These are phyloP conservation scores for Thelephora ganbajun DNA, from an alignment of 768 basidiomycete species.

Conservation along the genomic window DNA sequence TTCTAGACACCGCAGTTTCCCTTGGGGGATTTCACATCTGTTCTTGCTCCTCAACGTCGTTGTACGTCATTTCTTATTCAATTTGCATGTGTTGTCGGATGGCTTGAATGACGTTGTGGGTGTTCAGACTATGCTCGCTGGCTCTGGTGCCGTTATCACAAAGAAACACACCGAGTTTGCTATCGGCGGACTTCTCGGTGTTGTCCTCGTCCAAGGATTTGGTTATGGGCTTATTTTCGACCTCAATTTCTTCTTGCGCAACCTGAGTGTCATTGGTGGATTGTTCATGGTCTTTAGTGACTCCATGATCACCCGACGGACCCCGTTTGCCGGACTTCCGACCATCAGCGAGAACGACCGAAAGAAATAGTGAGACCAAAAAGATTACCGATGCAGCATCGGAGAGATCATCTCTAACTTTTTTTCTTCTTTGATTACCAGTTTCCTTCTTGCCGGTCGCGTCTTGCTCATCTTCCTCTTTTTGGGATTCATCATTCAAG, in stretches of 20 bases:
- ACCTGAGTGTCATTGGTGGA: conserved; percentile 93
- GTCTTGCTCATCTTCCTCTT: conserved; percentile 98
- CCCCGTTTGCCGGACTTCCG: conserved; percentile 83
- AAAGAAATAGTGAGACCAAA: conserved; percentile 83
- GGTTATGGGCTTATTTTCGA: conserved; percentile 99
- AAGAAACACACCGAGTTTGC: conserved; percentile 84
- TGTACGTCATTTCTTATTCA: neutral
- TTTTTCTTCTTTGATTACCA: conserved; percentile 17
- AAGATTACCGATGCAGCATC: conserved; percentile 12
- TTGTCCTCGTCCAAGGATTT: conserved; percentile 91
- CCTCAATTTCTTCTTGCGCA: conserved; percentile 99
- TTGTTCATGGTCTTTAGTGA: conserved; percentile 99
- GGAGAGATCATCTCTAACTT: conserved; percentile 2
- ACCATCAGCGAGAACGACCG: conserved; percentile 87
- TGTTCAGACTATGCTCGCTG: conserved; percentile 72
- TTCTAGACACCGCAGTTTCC: conserved; percentile 82
- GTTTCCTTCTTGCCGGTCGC: conserved; percentile 94
- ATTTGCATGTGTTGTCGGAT: conserved; percentile 2
- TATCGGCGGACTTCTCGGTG: conserved; percentile 77
- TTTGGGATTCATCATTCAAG: conserved; percentile 93
- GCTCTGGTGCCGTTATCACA: conserved; percentile 73
- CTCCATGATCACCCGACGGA: conserved; percentile 78
- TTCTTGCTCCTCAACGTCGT: conserved; percentile 29
- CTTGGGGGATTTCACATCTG: conserved; percentile 87
- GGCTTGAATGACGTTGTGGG: neutral